Evolutionary conservation across 345 rosid species (phyloP).

Genomic region (Syzygium grande): DNA sequence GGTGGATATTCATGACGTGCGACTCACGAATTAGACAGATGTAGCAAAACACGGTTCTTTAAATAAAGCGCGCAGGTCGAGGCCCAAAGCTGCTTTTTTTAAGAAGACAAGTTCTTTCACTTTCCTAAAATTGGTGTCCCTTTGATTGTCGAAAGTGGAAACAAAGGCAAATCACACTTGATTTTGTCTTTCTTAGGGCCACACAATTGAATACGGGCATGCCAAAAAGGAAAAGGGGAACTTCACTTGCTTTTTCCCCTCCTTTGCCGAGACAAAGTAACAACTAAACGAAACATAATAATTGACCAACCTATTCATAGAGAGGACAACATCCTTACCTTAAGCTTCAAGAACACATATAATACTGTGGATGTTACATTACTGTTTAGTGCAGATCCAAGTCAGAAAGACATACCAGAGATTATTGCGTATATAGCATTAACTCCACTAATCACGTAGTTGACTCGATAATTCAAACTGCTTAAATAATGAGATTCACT

Average conservation of each 20-base stretch:
- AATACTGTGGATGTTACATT: background rate
- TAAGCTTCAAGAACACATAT: background rate
- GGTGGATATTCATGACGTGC: too few species aligned
- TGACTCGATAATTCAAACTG: background rate
- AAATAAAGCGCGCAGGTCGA: background rate
- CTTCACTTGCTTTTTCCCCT: background rate
- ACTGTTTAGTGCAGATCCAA: background rate
- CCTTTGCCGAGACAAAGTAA: background rate
- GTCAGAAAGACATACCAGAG: background rate
- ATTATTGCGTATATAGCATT: background rate
- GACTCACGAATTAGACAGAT: background rate
- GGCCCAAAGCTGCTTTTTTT: background rate
- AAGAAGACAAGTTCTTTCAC: background rate
- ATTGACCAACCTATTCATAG: background rate
- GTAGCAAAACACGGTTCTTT: background rate
- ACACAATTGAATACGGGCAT: background rate
- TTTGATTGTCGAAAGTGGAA: background rate
- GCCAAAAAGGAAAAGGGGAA: background rate
- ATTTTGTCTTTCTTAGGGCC: background rate
- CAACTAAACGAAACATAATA: background rate
- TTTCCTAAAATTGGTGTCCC: background rate
- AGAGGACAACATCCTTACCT: background rate
- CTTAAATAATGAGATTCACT: background rate
- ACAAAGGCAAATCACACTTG: background rate
- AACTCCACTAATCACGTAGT: background rate